Evolutionary conservation across 257 asterid genomes (phyloP), one percentile per base, ranked within the genome.

Genomic region (Nyctanthes arbortristis): DNA sequence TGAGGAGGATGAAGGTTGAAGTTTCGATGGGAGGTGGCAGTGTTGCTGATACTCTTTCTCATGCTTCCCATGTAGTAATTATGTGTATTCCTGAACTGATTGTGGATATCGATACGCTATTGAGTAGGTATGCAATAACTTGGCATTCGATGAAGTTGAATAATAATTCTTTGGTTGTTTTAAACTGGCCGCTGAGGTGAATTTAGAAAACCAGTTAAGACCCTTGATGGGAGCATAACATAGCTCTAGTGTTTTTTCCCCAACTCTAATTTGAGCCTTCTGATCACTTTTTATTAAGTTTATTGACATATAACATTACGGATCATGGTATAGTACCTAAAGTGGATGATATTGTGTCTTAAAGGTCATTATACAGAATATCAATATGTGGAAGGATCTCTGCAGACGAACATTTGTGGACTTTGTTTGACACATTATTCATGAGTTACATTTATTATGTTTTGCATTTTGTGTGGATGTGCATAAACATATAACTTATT

Each of bases 1-100:
- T 75, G 71, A 85, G 90, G 81, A 84, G 97, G 77, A 81, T 93
- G 99, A 93, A 85, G 83, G 68, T 84, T 78, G 94, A 82, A 75
- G 80, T 93, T 81, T 84, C 87, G 65, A 72, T 43, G 73, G 82
- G 87, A 24, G 99, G 99, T 75, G 99, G 99, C 68, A 72, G 62
- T 69, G 82, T 89, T 49, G 63, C 80, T 27, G 85, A 81, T 47
- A 65, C 78, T 73, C 85, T 87, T 75, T 77, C 80, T 74, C 78
- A 78, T 77, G 96, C 93, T 69, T 89, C 97, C 52, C 99, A 93
- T 84, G 67, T 88, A 39, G 89, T 93, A 14, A 73, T 91, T 54
- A 72, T 91, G 65, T 81, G 85, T 67, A 20, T 57, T 59, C 87
- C 87, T 25, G 85, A 63, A 65, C 35, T 64, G 18, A 71, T 58